Evolutionary conservation across 2,329 filamentous ascomycete genomes (phyloP).

Genomic region (Endothia cerciana): DNA sequence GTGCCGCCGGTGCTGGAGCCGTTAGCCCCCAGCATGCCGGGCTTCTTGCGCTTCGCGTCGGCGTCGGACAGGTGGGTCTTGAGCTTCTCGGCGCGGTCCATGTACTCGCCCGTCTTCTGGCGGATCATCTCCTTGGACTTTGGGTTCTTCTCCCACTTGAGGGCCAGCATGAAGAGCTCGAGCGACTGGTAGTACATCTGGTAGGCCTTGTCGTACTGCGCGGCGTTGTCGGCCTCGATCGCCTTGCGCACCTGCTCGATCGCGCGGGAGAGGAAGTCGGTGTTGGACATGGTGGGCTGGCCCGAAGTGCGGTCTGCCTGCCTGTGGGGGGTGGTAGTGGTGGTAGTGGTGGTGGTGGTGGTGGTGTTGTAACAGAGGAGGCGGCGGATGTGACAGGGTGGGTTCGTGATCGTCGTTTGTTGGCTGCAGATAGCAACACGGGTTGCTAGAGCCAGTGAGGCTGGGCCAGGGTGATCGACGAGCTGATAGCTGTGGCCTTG

Average conservation of each 20-base stretch:
- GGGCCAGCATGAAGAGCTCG: constrained; percentile 96
- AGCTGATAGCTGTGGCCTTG: neutral
- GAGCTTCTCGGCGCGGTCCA: constrained; percentile 97
- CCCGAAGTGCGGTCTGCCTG: neutral
- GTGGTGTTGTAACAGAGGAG: neutral
- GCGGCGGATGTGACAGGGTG: neutral
- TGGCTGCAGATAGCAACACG: constrained; percentile 14
- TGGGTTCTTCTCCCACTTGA: constrained; percentile 99
- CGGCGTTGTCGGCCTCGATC: constrained; percentile 92
- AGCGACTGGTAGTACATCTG: constrained; percentile 94
- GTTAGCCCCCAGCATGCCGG: constrained; percentile 73
- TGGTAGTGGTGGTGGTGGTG: neutral
- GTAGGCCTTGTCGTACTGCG: constrained; percentile 97
- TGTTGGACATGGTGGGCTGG: constrained; percentile 76
- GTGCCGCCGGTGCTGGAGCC: constrained; percentile 66
- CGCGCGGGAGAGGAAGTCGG: constrained; percentile 94
- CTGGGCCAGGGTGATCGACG: no score
- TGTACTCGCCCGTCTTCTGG: constrained; percentile 92
- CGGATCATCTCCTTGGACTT: constrained; percentile 98
- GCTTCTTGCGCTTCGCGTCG: constrained; percentile 72
- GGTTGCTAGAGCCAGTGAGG: constrained; percentile 7
- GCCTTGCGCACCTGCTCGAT: constrained; percentile 98
- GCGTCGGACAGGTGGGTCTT: constrained; percentile 84
- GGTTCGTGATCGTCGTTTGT: neutral
- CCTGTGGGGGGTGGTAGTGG: neutral